Percentiles rank a stretch among this genome's conserved stretches.
Evolutionary conservation across 139 green algal species (phyloP).

Genomic region (Prasinococcaceae sp.): DNA sequence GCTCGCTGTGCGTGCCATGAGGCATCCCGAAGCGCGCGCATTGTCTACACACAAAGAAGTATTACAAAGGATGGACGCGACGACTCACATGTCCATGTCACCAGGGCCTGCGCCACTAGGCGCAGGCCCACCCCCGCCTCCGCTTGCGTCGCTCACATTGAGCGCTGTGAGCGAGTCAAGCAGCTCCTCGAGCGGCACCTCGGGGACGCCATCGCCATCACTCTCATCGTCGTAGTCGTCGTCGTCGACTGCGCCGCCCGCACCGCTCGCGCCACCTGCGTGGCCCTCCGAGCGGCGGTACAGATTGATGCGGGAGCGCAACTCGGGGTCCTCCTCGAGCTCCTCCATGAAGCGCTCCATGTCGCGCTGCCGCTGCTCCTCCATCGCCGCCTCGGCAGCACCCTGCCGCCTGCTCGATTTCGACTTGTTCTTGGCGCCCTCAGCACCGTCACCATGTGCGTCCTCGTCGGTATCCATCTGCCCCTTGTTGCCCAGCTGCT

Average conservation of each 20-base stretch:
- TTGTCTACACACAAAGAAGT: too few relatives aligned
- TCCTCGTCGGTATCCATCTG: not conserved
- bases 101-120: too few relatives aligned
- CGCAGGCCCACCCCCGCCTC: too few relatives aligned
- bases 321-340: constrained; percentile 64
- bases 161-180: constrained; percentile 75
- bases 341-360: constrained; percentile 74
- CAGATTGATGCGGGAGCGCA: constrained; percentile 34
- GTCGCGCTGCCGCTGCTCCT: constrained; percentile 37
- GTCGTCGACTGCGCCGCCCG: not conserved
- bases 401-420: not conserved
- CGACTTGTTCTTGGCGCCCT: not conserved
- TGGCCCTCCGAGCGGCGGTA: constrained; percentile 14
- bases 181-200: constrained; percentile 88
- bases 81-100: too few relatives aligned
- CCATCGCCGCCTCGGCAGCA: constrained; percentile 12
- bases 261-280: not conserved
- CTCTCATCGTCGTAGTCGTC: constrained; percentile 12
- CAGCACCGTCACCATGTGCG: not conserved
- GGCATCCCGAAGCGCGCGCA: too few relatives aligned
- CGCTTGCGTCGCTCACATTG: too few relatives aligned
- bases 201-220: constrained; percentile 29
- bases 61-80: too few relatives aligned
- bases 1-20: too few relatives aligned
- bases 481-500: constrained; percentile 13